Percentiles rank a stretch among this genome's conserved stretches.
Evolutionary conservation across 2,329 filamentous ascomycete species (phyloP).

Genomic region (Cyclaneusma minus): DNA sequence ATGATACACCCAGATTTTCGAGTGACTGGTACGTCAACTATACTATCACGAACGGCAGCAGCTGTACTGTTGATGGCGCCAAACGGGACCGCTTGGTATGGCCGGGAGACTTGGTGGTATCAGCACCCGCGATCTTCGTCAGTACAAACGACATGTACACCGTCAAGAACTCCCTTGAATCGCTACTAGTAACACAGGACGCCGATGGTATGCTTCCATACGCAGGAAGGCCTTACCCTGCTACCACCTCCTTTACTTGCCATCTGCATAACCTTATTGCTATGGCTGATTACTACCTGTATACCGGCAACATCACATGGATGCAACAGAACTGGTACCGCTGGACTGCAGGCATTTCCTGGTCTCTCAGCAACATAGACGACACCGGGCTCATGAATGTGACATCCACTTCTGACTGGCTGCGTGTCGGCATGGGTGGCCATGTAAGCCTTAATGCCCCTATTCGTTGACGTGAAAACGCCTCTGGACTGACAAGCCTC

Average conservation of each 20-base stretch:
- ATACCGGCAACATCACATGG: constrained; percentile 23
- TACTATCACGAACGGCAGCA: constrained; percentile 16
- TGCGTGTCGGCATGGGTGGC: too few species aligned
- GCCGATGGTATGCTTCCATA: constrained; percentile 29
- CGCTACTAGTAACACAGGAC: constrained; percentile 1
- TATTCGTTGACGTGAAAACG: too few species aligned
- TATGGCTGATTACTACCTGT: constrained; percentile 29
- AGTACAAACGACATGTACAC: constrained; percentile 33
- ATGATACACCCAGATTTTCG: constrained; percentile 4
- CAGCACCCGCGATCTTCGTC: constrained; percentile 32
- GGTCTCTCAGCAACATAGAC: too few species aligned
- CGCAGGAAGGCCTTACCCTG: constrained; percentile 23
- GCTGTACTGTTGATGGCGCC: constrained; percentile 29
- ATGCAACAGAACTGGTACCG: constrained; percentile 7
- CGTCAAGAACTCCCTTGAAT: constrained; percentile 21
- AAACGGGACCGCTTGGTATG: constrained; percentile 41
- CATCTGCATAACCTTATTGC: constrained; percentile 32
- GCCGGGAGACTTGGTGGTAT: constrained; percentile 42
- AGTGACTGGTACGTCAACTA: constrained; percentile 23
- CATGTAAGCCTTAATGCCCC: too few species aligned
- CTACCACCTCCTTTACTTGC: constrained; percentile 27
- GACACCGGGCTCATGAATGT: too few species aligned
- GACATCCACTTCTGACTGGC: too few species aligned
- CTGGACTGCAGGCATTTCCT: constrained; percentile 10
- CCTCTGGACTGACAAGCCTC: too few species aligned